Percentiles rank a stretch among this genome's conserved stretches.
phyloP scores from a whole-genome alignment of 1,284 basidiomycete species.

The Rhodofomes roseus region DNA sequence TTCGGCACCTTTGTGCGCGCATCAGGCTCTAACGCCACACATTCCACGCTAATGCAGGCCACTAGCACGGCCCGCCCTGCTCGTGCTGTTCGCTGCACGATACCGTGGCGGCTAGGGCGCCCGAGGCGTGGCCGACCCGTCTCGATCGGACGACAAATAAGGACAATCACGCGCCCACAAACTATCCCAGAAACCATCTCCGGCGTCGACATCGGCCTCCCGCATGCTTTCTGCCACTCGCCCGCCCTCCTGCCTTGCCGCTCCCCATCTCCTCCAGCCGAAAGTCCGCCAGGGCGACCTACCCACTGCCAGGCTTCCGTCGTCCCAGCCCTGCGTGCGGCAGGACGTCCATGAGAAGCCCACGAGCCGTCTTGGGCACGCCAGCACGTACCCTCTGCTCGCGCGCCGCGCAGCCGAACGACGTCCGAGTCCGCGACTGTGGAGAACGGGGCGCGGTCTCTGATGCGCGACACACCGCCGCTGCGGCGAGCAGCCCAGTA shows the following conservation, averaged over 20 bases:
- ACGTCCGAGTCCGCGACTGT: not conserved
- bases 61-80: not conserved
- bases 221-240: not conserved
- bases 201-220: not conserved
- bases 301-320: too few species aligned
- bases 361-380: not conserved
- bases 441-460: not conserved
- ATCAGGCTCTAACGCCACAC: not conserved
- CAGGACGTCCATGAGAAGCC: not conserved
- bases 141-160: not conserved
- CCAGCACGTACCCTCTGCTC: not conserved
- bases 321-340: not conserved
- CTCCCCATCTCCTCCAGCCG: not conserved
- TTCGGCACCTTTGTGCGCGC: too few species aligned
- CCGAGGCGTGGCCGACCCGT: not conserved
- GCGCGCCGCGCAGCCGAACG: not conserved
- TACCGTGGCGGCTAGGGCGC: not conserved
- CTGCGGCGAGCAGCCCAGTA: not conserved
- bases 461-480: not conserved
- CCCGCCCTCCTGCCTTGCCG: not conserved
- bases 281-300: not conserved
- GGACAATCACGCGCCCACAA: not conserved
- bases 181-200: not conserved
- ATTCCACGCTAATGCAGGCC: not conserved
- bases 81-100: too few species aligned